A percentile compares a stretch with the other conserved stretches of the same genome.
Conservation (phyloP, 768 basidiomycete genomes). For the Phallus indusiatus region DNA sequence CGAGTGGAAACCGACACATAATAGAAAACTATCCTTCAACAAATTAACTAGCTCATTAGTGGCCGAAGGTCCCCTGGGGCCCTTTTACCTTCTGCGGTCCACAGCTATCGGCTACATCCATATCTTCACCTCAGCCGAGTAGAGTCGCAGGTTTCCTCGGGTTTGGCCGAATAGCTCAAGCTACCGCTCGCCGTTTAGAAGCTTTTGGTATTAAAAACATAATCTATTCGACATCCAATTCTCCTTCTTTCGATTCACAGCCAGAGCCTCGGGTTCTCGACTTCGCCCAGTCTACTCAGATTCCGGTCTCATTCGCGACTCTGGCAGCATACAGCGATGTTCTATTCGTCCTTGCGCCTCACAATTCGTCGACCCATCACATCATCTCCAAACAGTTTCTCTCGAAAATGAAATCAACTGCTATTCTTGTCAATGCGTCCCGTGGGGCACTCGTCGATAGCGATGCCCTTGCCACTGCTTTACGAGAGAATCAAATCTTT, state of each 20-base stretch:
- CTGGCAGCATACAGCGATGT: slow-evolving; percentile 77
- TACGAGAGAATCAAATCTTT: slow-evolving; percentile 73
- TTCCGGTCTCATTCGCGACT: slow-evolving; percentile 44
- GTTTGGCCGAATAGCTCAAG: slow-evolving; percentile 90
- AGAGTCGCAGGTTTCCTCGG: slow-evolving; percentile 87
- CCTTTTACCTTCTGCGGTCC: slow-evolving; percentile 83
- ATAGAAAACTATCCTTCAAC: not conserved
- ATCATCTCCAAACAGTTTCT: slow-evolving; percentile 66
- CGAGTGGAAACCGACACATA: slow-evolving; percentile 21
- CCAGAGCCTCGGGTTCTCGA: slow-evolving; percentile 17
- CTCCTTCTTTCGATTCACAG: slow-evolving; percentile 27
- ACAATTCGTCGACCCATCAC: slow-evolving; percentile 60
- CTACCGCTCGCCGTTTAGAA: slow-evolving; percentile 66
- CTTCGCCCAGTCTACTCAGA: slow-evolving; percentile 21
- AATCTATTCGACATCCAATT: slow-evolving; percentile 56
- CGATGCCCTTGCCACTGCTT: slow-evolving; percentile 73
- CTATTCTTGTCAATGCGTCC: slow-evolving; percentile 76
- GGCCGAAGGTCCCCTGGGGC: slow-evolving; percentile 70
- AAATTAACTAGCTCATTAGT: slow-evolving; percentile 33
- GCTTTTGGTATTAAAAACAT: slow-evolving; percentile 75
- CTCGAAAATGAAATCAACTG: slow-evolving; percentile 73
- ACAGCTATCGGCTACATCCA: slow-evolving; percentile 38
- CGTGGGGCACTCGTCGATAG: slow-evolving; percentile 88
- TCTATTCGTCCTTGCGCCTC: slow-evolving; percentile 75
- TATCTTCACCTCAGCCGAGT: slow-evolving; percentile 28